Evolutionary conservation across 345 rosid species (phyloP), one percentile per base, ranked within the genome.

Genomic region (Citrus hindsii): DNA sequence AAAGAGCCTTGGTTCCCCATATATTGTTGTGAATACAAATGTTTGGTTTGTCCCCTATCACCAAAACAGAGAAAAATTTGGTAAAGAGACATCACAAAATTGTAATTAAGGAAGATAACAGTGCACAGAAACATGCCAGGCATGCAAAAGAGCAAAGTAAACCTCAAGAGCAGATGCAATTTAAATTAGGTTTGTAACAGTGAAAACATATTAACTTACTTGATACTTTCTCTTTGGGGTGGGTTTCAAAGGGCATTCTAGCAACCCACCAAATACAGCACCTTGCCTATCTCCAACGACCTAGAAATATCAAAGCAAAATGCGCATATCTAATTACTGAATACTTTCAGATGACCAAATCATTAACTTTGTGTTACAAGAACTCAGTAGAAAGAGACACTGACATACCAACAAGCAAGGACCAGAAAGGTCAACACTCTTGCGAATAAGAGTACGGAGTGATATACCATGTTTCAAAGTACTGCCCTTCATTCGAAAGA

Each of bases 391-490:
- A 24, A 25, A 73, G 27, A 65, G 72, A 59, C 28, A 60, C 67
- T 55, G 56, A 67, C 87, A 21, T 86, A 95, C 98, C 94, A 95
- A 83, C 75, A 95, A 79, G 84, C 95, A 90, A 46, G 97, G 98
- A 73, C 99, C 99, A 78, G 93, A 81, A 78, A 88, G 84, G 77
- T 86, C 91, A 60, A 89, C 83, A 55, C 98, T 96, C 80, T 85
- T 96, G 40, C 97, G 94, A 37, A 96, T 75, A 61, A 96, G 97
- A 0, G 99, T 96, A 63, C 94, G 99, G 10, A 96, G 92, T 74
- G 98, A 93, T 79, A 92, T 96, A 35, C 98, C 99, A 89, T 96
- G 95, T 86, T 90, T 96, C 85, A 88, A 84, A 81, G 98, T 92
- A 84, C 99, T 94, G 98, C 97, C 97, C 97, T 96, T 93, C 94